These are phyloP conservation scores for Phytopythium sindhum DNA, from an alignment of 352 stramenopile species.

Conservation along the genomic window DNA sequence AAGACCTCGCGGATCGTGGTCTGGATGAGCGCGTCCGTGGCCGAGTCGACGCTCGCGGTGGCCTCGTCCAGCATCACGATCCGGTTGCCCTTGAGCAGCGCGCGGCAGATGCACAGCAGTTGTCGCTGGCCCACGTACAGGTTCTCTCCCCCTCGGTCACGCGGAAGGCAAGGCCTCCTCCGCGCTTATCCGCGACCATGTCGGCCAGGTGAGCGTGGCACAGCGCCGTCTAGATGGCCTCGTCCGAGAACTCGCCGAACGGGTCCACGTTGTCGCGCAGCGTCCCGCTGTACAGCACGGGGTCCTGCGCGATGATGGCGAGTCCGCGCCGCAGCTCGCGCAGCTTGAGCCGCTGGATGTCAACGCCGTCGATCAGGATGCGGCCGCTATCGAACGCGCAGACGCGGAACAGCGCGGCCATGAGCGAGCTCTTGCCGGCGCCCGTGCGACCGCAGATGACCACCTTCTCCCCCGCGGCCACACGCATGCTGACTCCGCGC, in stretches of 20 bases:
- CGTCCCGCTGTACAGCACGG: conserved; percentile 87
- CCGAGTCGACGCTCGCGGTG: conserved; percentile 87
- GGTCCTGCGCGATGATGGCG: conserved; percentile 70
- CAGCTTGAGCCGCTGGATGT: conserved; percentile 43
- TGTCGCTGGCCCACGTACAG: conserved; percentile 93
- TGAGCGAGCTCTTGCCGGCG: conserved; percentile 41
- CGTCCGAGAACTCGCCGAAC: conserved; percentile 72
- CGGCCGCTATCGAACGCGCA: conserved; percentile 51
- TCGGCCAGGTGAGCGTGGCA: conserved; percentile 55
- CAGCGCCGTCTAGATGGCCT: conserved; percentile 59
- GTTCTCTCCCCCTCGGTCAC: conserved; percentile 92
- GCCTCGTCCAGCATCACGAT: conserved; percentile 94
- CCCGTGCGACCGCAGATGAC: conserved; percentile 55
- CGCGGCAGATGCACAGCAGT: conserved; percentile 93
- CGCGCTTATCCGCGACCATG: conserved; percentile 48
- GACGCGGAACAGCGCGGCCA: conserved; percentile 41
- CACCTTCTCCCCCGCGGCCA: conserved; percentile 36
- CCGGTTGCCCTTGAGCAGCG: conserved; percentile 90
- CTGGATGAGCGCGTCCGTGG: conserved; percentile 61
- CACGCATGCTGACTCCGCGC: conserved; percentile 23
- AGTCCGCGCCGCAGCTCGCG: conserved; percentile 30
- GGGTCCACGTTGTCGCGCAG: conserved; percentile 91
- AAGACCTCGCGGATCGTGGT: conserved; percentile 89
- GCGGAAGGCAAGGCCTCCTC: conserved; percentile 68
- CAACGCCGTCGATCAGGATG: conserved; percentile 83